These are phyloP conservation scores for Streptanthus diversifolius DNA, from an alignment of 345 rosid genomes.

Conservation along the genomic window DNA sequence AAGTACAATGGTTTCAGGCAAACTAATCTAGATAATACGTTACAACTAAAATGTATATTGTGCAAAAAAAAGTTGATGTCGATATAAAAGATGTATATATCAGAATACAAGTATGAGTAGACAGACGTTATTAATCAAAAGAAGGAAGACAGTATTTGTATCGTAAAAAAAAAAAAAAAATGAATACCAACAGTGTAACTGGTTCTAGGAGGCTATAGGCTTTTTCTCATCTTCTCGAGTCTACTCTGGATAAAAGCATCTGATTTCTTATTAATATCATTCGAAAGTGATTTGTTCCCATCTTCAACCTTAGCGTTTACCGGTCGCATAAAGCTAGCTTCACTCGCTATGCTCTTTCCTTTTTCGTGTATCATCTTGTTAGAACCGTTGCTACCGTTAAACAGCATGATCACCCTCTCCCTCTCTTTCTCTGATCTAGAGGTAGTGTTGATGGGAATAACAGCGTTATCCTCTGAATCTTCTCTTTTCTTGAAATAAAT, in stretches of 20 bases:
- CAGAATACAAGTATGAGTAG: not conserved
- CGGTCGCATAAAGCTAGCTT: not conserved
- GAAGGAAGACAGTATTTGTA: not conserved
- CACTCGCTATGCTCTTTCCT: slow-evolving; percentile 1
- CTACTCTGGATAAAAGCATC: slow-evolving; percentile 28
- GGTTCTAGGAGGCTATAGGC: not conserved
- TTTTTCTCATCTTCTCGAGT: slow-evolving; percentile 31
- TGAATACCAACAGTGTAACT: not conserved
- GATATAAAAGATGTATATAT: not conserved
- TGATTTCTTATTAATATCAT: slow-evolving; percentile 23
- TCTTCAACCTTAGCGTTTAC: not conserved
- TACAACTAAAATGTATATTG: not conserved
- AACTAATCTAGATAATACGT: not conserved
- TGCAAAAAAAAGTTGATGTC: not conserved
- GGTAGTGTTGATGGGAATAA: not conserved
- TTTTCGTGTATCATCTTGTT: slow-evolving; percentile 2
- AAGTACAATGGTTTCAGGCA: not conserved
- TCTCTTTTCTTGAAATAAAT: slow-evolving; percentile 31
- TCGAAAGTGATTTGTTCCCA: not conserved
- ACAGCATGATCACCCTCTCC: slow-evolving; percentile 20
- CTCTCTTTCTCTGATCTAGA: slow-evolving; percentile 15
- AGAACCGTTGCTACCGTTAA: slow-evolving; percentile 7
- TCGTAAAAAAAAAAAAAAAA: not conserved
- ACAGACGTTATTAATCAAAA: not conserved
- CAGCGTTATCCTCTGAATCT: slow-evolving; percentile 30